Evolutionary conservation across 1,284 basidiomycete species (phyloP).

Genomic region (Naganishia albida): DNA sequence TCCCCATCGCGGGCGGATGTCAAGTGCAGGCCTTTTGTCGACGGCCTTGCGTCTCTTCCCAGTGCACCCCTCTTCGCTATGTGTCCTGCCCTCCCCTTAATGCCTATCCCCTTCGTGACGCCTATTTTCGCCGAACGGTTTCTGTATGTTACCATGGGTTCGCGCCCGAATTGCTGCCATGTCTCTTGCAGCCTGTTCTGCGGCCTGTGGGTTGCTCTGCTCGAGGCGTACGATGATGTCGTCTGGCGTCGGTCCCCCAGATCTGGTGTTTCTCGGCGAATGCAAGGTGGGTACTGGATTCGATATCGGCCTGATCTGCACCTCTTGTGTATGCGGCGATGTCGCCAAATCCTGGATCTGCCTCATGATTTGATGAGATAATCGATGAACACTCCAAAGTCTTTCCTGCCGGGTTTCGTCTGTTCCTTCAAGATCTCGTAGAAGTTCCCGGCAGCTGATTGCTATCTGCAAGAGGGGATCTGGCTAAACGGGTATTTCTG

Average conservation of each 20-base stretch:
- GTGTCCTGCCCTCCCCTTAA: no score
- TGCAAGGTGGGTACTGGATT: not conserved
- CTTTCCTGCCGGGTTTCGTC: not conserved
- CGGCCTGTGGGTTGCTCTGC: constrained; percentile 16
- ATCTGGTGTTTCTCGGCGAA: no score
- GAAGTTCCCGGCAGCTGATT: constrained; percentile 4
- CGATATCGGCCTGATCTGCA: not conserved
- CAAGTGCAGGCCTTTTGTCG: no score
- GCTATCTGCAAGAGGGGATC: not conserved
- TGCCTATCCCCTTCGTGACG: no score
- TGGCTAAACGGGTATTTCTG: not conserved
- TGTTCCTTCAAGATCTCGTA: constrained; percentile 8
- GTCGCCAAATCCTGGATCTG: constrained; percentile 8
- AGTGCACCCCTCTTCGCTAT: no score
- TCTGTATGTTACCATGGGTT: constrained; percentile 10
- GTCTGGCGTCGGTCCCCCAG: no score
- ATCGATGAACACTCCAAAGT: not conserved
- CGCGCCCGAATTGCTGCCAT: constrained; percentile 24
- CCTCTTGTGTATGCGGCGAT: not conserved
- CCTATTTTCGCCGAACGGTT: not conserved
- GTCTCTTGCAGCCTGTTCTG: constrained; percentile 22
- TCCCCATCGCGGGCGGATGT: no score
- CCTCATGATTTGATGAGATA: constrained; percentile 9
- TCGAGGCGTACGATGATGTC: constrained; percentile 10
- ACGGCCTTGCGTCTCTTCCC: no score